Evolutionary conservation across 2,329 filamentous ascomycete genomes (phyloP), one percentile per base, ranked within the genome.

Genomic region (Exophiala dermatitidis): DNA sequence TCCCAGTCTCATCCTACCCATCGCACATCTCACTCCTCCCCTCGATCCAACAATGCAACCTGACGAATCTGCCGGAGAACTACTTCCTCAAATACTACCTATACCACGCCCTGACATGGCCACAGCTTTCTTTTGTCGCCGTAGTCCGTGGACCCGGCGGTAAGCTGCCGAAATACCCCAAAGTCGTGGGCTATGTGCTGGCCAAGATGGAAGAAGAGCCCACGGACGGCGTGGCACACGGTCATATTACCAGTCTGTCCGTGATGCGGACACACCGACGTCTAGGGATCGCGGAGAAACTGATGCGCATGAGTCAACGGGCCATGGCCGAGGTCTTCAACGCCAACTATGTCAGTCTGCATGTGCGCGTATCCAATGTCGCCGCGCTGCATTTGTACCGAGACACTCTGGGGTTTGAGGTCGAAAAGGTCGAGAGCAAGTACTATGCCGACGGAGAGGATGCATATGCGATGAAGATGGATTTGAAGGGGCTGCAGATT

Each of bases 81-180:
- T 98, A 98, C 81, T 97, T 97, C 72, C 88, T 95, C 74, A 98
- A 98, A 80, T 98, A 98, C 80, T 98, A 98, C 77, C 84, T 98
- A 67, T 98, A 98, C 81, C 93, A 98, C 74, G 90, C 91, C 10
- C 83, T 97, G 62, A 95, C 90, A 64, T 98, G 93, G 93, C 93
- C 93, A 43, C 91, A 97, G 74, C 83, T 98, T 61, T 91, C 86
- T 72, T 97, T 90, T 72, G 91, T 98, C 53, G 93, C 93, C 63
- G 90, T 98, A 65, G 91, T 97, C 71, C 84, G 90, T 53, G 87
- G 86, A 19, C 48, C 54, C 4, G 80, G 86, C 34, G 84, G 86
- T 69, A 81, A 84, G 0, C 84, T 85, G 44, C 87, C 91, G 71
- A 87, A 94, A 70, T 93, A 94, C 65, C 93, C 93, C 62, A 95